Base-by-base conservation (phyloP, 2,329 filamentous ascomycete species). In the Ophioceras dolichostomum region DNA sequence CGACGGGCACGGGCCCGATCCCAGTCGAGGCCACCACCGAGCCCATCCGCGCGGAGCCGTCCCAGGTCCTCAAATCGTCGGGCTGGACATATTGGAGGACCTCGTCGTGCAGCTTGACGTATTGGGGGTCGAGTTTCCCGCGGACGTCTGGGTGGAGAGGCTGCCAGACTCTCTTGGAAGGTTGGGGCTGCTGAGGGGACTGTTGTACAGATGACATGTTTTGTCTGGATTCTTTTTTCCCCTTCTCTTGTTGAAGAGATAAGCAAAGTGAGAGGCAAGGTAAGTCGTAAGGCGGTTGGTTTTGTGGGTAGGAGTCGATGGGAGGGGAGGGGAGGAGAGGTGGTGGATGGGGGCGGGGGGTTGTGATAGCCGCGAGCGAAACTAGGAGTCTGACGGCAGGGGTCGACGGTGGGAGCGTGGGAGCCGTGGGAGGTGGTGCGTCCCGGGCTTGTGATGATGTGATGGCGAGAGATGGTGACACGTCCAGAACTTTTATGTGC, bases 61-160 rank as follows among this genome's bases (percentile, higher is more conserved):
- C 52, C 60, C 60, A 63, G 4, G 40, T 41, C 19, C 43, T 49
- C 13, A 43, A 38, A 36, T 63, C 56, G 22, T 55, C 53, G 0
- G 54, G 54, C 16, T 47, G 43, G 27, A 61, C 47, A 39, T 56
- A 60, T 34, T 60, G 59, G 19, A 62, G 41, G 42, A 57, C 43
- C 21, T 50, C 39, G 21, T 62, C 56, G 41, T 62, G 59, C 34
- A 59, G 55, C 22, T 48, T 47, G 22, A 59, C 53, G 29, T 62
- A 62, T 39, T 61, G 51, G 10, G 57, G 54, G 45, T 62, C 58
- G 2, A 62, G 50, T 5, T 34, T 38, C 3, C 43, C 39, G 13
- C 53, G 53, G 21, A 60, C 46, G 14, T 43, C 41, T 9, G 52
- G 49, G 41, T 60, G 52, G 35, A 61, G 47, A 20, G 58, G 56